Evolutionary conservation across 257 asterid species (phyloP), one percentile per base, ranked within the genome.

Genomic region (Buddleja alternifolia): DNA sequence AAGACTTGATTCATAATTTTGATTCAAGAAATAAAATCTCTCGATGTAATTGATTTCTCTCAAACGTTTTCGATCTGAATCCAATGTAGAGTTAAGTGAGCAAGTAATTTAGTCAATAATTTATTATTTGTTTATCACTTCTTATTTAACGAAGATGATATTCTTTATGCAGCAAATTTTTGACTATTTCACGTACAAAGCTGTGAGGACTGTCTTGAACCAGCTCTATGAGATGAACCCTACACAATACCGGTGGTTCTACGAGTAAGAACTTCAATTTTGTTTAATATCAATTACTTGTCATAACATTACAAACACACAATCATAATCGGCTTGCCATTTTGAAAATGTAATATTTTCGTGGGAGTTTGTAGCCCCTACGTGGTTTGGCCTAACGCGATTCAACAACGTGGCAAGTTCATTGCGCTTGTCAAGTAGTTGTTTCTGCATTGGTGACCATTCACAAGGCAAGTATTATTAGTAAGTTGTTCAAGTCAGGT

Each of bases 151-250:
- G 10, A 23, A 19, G n/a, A 32, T 17, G 42, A 15, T 7, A 56
- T 56, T 45, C 11, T 8, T 42, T 21, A 57, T 79, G 90, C 93
- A 92, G 98, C 84, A 83, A 80, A 76, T 83, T 64, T 71, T 88
- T n/a, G 86, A 88, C 78, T 92, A 77, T 73, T 90, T 92, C 89
- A 92, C 98, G 0, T 88, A 84, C 73, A 92, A 92, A 78, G 98
- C 98, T 16, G 97, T 90, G 63, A 90, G 96, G 84, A 92, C 98
- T 15, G 94, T 92, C 37, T 52, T 92, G 74, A 75, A 84, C 85
- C 93, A 92, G 83, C 96, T 92, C 21, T 88, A 90, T 60, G 97
- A 92, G 86, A 80, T 88, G 96, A 88, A 92, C 78, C 96, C 98
- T 76, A 73, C 96, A 21, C 88, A 88, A 21, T 92, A 92, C 67